phyloP scores from a whole-genome alignment of 2,329 filamentous ascomycete genomes.

The Pseudogymnoascus sp. region DNA sequence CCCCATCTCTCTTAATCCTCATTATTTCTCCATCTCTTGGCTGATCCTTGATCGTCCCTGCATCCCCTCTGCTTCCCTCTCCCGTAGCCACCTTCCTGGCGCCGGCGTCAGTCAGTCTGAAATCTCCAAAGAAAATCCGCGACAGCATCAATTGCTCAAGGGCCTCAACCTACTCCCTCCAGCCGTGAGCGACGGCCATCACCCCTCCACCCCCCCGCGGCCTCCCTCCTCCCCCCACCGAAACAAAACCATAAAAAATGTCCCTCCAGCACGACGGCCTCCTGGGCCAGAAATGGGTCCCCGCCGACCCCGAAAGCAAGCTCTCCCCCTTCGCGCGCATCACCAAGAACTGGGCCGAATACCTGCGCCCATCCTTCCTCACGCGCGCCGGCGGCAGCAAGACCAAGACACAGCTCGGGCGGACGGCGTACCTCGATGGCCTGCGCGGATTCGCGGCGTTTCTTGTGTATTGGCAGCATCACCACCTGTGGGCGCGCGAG shows the following conservation, averaged over 20 bases:
- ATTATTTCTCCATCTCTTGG: not conserved
- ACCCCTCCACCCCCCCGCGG: not conserved
- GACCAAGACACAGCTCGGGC: conserved; percentile 12
- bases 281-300: conserved; percentile 3
- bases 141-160: not conserved
- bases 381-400: not conserved
- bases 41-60: not conserved
- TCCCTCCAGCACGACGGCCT: not conserved
- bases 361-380: conserved; percentile 2
- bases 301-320: not conserved
- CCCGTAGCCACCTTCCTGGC: not conserved
- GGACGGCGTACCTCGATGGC: conserved; percentile 42
- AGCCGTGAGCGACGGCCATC: not conserved
- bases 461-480: conserved; percentile 41
- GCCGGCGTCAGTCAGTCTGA: not conserved
- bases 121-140: not conserved
- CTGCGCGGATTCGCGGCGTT: conserved; percentile 42
- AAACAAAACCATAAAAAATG: not conserved
- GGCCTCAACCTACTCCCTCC: not conserved
- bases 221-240: not conserved
- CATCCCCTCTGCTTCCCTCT: not conserved
- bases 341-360: not conserved
- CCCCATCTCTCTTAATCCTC: not conserved
- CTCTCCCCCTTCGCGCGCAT: not conserved
- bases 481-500: conserved; percentile 32